Evolutionary conservation across 805 yeast species (phyloP).

Genomic region (Huiozyma naganishii): DNA sequence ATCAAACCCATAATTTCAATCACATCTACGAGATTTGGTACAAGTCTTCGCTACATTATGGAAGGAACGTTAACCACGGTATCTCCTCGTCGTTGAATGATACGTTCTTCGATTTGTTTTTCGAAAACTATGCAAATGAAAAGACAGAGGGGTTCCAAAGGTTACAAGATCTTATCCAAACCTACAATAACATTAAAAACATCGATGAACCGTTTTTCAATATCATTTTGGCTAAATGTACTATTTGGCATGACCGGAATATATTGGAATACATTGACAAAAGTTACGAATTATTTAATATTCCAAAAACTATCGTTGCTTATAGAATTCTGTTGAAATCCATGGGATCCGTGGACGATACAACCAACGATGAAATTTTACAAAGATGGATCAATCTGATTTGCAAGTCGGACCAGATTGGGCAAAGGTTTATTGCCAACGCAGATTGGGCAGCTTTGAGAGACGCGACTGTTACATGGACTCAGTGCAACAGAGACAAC

Average conservation of each 20-base stretch:
- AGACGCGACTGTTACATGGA: slow-evolving; percentile 51
- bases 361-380: slow-evolving; percentile 43
- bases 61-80: slow-evolving; percentile 49
- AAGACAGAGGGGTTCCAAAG: slow-evolving; percentile 43
- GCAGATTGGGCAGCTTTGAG: slow-evolving; percentile 81
- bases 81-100: slow-evolving; percentile 64
- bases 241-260: slow-evolving; percentile 55
- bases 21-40: slow-evolving; percentile 53
- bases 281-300: slow-evolving; percentile 46
- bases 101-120: slow-evolving; percentile 57
- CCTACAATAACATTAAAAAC: slow-evolving; percentile 45
- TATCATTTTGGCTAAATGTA: slow-evolving; percentile 56
- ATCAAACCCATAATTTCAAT: slow-evolving; percentile 45
- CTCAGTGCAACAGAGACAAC: slow-evolving; percentile 17
- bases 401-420: slow-evolving; percentile 38
- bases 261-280: slow-evolving; percentile 54
- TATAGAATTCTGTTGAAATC: slow-evolving; percentile 65
- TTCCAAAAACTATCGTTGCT: slow-evolving; percentile 56
- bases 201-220: slow-evolving; percentile 78
- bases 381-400: slow-evolving; percentile 45
- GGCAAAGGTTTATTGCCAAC: slow-evolving; percentile 56
- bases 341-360: slow-evolving; percentile 48
- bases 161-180: slow-evolving; percentile 45
- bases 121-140: slow-evolving; percentile 41
- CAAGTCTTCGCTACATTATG: slow-evolving; percentile 48